Evolutionary conservation across 2,329 filamentous ascomycete genomes (phyloP).

Genomic region (Monilinia fructigena): DNA sequence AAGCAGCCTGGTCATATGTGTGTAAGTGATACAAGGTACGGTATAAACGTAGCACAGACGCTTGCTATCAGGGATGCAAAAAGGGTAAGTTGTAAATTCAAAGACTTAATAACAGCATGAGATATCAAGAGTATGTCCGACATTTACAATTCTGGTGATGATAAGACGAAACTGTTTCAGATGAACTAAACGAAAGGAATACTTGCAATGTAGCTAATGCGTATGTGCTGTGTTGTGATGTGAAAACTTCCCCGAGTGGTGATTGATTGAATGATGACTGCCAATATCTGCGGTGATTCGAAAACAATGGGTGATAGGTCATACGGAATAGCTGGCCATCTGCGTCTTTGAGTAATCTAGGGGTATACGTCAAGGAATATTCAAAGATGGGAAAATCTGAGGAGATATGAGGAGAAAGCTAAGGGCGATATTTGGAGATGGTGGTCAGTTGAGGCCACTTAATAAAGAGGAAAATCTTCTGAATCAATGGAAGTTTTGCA

Average conservation of each 20-base stretch:
- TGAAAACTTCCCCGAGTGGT: not conserved
- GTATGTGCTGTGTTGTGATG: not conserved
- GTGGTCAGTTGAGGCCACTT: conserved; percentile 6
- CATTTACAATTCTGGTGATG: conserved; percentile 9
- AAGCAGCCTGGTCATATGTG: not conserved
- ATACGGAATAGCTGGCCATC: conserved; percentile 1
- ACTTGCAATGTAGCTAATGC: conserved; percentile 10
- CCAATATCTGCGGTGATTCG: conserved; percentile 11
- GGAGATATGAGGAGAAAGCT: not conserved
- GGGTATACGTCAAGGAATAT: not conserved
- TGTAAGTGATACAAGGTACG: not conserved
- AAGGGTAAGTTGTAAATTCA: conserved; percentile 3
- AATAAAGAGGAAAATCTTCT: not conserved
- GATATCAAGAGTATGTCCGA: conserved; percentile 7
- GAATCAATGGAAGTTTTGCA: not conserved
- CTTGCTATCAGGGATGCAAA: conserved; percentile 1
- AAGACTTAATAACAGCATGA: conserved; percentile 1
- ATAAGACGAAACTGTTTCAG: conserved; percentile 5
- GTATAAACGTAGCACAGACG: conserved; percentile 1
- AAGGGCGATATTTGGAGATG: not conserved
- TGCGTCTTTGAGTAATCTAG: not conserved
- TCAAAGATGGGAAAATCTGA: not conserved
- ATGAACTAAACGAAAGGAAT: not conserved
- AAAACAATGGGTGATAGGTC: not conserved
- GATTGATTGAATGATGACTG: conserved; percentile 1